These are phyloP conservation scores for Hirsutella minnesotensis DNA, from an alignment of 2,329 filamentous ascomycete species.

Conservation along the genomic window DNA sequence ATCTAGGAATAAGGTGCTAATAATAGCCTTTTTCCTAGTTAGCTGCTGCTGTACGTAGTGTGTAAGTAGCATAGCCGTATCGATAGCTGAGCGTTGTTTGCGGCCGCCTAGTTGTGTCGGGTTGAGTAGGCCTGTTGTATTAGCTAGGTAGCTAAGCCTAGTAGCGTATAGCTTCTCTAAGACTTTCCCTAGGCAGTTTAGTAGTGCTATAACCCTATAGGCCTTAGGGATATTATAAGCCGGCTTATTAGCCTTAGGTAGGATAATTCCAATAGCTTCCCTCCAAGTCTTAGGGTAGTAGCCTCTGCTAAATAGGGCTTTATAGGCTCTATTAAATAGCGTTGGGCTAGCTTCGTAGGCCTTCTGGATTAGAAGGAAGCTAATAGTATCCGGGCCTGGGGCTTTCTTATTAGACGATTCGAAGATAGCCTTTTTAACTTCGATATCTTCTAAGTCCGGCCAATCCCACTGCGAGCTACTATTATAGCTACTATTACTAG, in stretches of 20 bases:
- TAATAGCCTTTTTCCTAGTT: neutral
- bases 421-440: neutral
- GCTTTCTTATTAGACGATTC: neutral
- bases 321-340: neutral
- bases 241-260: neutral
- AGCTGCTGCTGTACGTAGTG: neutral
- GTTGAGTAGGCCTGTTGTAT: neutral
- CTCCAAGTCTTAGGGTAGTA: neutral
- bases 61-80: neutral
- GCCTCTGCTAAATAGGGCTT: neutral
- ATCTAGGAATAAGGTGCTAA: neutral
- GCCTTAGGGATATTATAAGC: neutral
- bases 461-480: too few relatives aligned
- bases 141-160: neutral
- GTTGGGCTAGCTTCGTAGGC: neutral
- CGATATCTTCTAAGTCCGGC: neutral
- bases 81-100: neutral
- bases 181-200: neutral
- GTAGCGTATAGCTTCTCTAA: neutral
- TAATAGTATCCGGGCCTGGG: neutral
- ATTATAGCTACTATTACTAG: too few relatives aligned
- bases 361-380: neutral
- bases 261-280: neutral
- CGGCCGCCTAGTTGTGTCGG: neutral
- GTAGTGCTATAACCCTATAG: neutral